A percentile compares a stretch with the other conserved stretches of the same genome.
These are phyloP conservation scores for Incumbomyces delicatus DNA, from an alignment of 2,329 filamentous ascomycete genomes.

Conservation along the genomic window DNA sequence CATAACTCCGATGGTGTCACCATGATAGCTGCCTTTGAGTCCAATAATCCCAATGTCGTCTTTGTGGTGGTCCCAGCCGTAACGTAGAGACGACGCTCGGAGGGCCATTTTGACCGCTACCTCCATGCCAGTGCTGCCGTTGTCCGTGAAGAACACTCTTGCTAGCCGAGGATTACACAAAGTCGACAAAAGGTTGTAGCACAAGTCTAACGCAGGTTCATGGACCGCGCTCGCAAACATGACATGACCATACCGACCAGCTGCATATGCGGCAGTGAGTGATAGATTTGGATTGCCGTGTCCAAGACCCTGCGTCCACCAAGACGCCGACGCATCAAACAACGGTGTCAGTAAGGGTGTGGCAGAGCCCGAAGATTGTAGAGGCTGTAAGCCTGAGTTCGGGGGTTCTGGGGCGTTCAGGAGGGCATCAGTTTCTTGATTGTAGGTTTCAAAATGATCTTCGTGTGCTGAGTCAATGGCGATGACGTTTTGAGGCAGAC, in stretches of 20 bases:
- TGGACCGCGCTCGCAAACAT: slow-evolving; percentile 81
- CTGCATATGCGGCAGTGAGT: slow-evolving; percentile 68
- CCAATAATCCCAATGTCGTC: slow-evolving; percentile 58
- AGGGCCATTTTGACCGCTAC: slow-evolving; percentile 80
- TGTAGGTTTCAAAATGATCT: slow-evolving; percentile 62
- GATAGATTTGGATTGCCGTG: slow-evolving; percentile 65
- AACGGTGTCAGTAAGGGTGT: slow-evolving; percentile 48
- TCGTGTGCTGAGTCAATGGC: slow-evolving; percentile 72
- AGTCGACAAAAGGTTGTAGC: slow-evolving; percentile 51
- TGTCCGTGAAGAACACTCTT: slow-evolving; percentile 74
- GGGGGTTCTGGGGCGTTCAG: slow-evolving; percentile 6
- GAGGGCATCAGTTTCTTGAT: slow-evolving; percentile 19
- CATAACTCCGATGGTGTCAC: slow-evolving; percentile 83
- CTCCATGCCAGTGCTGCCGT: slow-evolving; percentile 74
- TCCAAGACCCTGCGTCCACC: slow-evolving; percentile 85
- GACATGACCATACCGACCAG: slow-evolving; percentile 75
- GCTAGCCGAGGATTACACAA: slow-evolving; percentile 55
- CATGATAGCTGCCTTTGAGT: slow-evolving; percentile 72
- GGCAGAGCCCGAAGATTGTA: slow-evolving; percentile 11
- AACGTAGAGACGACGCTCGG: slow-evolving; percentile 56
- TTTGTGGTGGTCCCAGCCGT: slow-evolving; percentile 48
- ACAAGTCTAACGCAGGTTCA: slow-evolving; percentile 61
- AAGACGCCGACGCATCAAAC: slow-evolving; percentile 77
- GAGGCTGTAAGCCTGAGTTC: slow-evolving; percentile 10
- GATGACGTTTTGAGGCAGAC: slow-evolving; percentile 54